Base-by-base conservation (phyloP, 495 filamentous ascomycete genomes). In the Opeltia flavorubescens region DNA sequence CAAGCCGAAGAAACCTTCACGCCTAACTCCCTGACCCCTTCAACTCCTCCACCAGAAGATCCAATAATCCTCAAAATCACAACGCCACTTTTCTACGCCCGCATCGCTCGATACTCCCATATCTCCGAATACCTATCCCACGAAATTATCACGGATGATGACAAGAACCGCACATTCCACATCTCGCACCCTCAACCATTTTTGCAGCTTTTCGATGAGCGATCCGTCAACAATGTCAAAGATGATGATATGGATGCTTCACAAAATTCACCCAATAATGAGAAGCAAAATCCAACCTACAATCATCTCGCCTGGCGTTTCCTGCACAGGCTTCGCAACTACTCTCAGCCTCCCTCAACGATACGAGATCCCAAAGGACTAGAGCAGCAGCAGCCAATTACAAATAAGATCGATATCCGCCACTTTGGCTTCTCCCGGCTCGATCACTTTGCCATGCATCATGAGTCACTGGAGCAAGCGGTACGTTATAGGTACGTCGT, bases 61-160 rank as follows among this genome's bases (percentile, higher is more conserved):
- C 40, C 62, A 12, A 21, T 77, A 1, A 66, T 70, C 30, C 58
- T 82, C 49, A 69, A 67, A 24, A 57, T 80, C 15, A 59, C 77
- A 1, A 77, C 70, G 0, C 77, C 80, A 1, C 64, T 59, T 1
- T 83, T 83, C 55, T 83, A 82, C 57, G 65, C 70, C 35, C 62
- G 69, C 38, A 70, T 81, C 38, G 68, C 73, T 18, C 62, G 69
- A 50, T 74, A 76, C 49, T 53, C 64, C 6, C 62, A 75, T 52
- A 60, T 67, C 23, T 54, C 70, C 12, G 69, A 75, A 50, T 74
- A 66, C 1, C 55, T 81, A 28, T 63, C 69, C 34, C 59, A 60
- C 31, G 73, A 79, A 52, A 49, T 67, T 11, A 35, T 39, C 28
- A 30, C 43, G 1, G 4, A 25, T 3, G 46, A 47, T 23, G 56